These are phyloP conservation scores for Chlamydomonas sp. DNA, from an alignment of 139 green algal species.

Conservation along the genomic window DNA sequence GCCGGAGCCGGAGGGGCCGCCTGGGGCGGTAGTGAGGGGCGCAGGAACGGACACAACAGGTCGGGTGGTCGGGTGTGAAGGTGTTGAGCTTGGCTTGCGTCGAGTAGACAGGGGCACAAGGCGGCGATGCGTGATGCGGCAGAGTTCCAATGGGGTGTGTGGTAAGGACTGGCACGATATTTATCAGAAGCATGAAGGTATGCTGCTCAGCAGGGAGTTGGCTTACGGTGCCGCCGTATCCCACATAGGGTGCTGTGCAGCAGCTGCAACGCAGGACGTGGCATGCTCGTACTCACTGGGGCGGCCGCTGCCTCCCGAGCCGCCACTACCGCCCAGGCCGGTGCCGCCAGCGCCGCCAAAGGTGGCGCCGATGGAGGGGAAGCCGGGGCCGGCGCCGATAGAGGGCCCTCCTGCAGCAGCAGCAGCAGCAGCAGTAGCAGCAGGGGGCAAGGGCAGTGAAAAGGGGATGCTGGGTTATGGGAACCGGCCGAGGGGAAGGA, in stretches of 20 bases:
- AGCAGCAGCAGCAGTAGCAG: background rate
- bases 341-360: background rate
- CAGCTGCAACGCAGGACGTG: background rate
- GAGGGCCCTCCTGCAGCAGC: background rate
- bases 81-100: no score
- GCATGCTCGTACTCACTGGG: background rate
- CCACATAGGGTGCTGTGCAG: background rate
- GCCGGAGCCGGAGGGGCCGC: background rate
- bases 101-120: no score
- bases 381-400: conserved; percentile 18
- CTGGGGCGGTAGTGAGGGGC: background rate
- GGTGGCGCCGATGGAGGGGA: background rate
- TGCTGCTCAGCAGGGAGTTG: no score
- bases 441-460: background rate
- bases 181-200: no score
- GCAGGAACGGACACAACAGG: background rate
- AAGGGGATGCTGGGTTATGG: background rate
- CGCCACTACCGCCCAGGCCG: conserved; percentile 9
- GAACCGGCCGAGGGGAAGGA: no score
- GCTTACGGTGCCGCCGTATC: no score
- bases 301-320: no score
- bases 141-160: no score
- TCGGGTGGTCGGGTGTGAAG: background rate
- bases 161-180: no score
- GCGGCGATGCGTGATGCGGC: no score